These are phyloP conservation scores for Crithidia acanthocephali DNA, from an alignment of 208 protist genomes.

Conservation along the genomic window DNA sequence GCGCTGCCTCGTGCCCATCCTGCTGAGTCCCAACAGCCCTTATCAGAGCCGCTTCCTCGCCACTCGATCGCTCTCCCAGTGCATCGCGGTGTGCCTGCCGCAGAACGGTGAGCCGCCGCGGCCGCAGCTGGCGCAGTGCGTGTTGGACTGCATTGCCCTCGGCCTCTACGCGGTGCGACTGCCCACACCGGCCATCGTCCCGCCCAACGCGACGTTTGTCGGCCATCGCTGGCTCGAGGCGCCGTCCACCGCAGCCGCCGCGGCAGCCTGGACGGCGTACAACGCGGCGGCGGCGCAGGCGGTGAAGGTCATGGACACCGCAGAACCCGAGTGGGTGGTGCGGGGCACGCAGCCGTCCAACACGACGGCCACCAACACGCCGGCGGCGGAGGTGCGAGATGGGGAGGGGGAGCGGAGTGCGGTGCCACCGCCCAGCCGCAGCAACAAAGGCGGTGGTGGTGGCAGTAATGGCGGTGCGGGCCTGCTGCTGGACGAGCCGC, in stretches of 20 bases:
- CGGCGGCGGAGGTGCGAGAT: neutral
- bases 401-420: neutral
- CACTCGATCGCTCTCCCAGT: slow-evolving; percentile 62
- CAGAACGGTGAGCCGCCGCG: slow-evolving; percentile 20
- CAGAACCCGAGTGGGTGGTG: slow-evolving; percentile 30
- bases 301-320: slow-evolving; percentile 24
- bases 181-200: slow-evolving; percentile 17
- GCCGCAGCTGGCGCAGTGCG: slow-evolving; percentile 27
- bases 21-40: slow-evolving; percentile 47
- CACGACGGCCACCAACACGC: neutral
- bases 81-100: slow-evolving; percentile 49
- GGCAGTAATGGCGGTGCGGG: neutral
- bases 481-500: slow-evolving; percentile 55
- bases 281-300: slow-evolving; percentile 16
- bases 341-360: slow-evolving; percentile 1
- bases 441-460: neutral
- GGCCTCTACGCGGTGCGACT: slow-evolving; percentile 30
- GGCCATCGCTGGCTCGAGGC: slow-evolving; percentile 26
- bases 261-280: slow-evolving; percentile 18
- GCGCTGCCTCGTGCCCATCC: slow-evolving; percentile 74
- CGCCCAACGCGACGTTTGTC: slow-evolving; percentile 21
- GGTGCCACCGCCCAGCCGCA: slow-evolving; percentile 9
- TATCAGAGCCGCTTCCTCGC: slow-evolving; percentile 48
- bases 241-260: slow-evolving; percentile 2
- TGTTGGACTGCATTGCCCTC: slow-evolving; percentile 44